Percentiles rank a stretch among this genome's conserved stretches.
These are phyloP conservation scores for Candida maris DNA, from an alignment of 805 yeast genomes.

Conservation along the genomic window DNA sequence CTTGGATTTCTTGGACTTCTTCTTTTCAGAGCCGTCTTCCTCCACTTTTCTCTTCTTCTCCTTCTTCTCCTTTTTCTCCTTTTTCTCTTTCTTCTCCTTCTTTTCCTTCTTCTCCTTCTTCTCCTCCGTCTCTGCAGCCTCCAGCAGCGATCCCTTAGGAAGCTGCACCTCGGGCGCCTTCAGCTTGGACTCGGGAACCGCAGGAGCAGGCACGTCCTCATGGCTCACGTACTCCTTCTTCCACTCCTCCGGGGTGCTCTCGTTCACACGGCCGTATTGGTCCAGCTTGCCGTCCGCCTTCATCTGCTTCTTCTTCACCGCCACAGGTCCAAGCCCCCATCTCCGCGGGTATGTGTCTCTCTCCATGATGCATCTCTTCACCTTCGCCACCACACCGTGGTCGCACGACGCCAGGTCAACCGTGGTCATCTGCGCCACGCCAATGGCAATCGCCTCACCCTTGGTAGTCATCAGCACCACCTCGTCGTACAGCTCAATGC, in stretches of 20 bases:
- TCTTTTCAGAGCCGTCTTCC: conserved; percentile 36
- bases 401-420: conserved; percentile 95
- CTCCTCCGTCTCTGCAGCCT: conserved; percentile 30
- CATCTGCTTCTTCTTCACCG: conserved; percentile 97
- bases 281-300: conserved; percentile 97
- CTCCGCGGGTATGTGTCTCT: conserved; percentile 98
- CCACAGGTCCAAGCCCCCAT: conserved; percentile 99
- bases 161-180: conserved; percentile 34
- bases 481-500: conserved; percentile 95
- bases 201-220: conserved; percentile 58
- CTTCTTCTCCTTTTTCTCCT: conserved; percentile 50
- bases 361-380: conserved; percentile 99
- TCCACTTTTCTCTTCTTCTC: conserved; percentile 58
- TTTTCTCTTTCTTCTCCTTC: conserved; percentile 42
- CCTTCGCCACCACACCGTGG: conserved; percentile 98
- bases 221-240: conserved; percentile 77
- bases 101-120: conserved; percentile 16
- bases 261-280: conserved; percentile 90
- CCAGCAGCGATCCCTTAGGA: conserved; percentile 47
- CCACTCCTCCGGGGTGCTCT: conserved; percentile 92
- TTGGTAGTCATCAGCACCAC: conserved; percentile 97
- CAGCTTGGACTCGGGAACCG: conserved; percentile 52
- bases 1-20: conserved; percentile 22
- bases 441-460: conserved; percentile 99
- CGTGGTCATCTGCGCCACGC: conserved; percentile 98